Percentiles rank a stretch among this genome's conserved stretches.
Evolutionary conservation across 805 yeast genomes (phyloP).

Genomic region (Candida oleophila): DNA sequence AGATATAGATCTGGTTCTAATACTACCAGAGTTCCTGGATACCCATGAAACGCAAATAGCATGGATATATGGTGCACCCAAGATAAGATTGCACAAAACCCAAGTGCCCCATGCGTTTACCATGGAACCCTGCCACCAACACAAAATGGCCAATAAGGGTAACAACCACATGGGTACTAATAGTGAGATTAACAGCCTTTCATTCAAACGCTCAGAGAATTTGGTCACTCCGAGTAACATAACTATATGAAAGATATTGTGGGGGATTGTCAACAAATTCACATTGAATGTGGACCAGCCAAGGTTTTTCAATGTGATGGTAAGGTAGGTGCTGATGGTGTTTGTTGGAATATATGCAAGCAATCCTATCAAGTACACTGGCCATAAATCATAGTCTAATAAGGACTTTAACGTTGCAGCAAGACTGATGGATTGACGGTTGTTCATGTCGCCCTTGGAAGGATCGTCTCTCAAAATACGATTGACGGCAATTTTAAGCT

Average conservation of each 20-base stretch:
- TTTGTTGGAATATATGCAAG: constrained; percentile 18
- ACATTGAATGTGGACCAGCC: constrained; percentile 41
- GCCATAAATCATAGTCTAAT: constrained; percentile 54
- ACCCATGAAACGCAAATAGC: constrained; percentile 30
- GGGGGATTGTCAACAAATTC: constrained; percentile 52
- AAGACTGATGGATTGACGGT: constrained; percentile 50
- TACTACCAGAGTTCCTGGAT: constrained; percentile 25
- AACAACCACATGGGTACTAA: constrained; percentile 30
- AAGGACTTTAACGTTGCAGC: constrained; percentile 40
- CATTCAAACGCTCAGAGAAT: constrained; percentile 21
- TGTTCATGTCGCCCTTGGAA: constrained; percentile 59
- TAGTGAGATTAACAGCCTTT: constrained; percentile 22
- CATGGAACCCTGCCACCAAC: constrained; percentile 44
- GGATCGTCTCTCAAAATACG: constrained; percentile 64
- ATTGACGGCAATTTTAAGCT: constrained; percentile 58
- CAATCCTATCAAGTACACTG: constrained; percentile 49
- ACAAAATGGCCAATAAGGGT: constrained; percentile 28
- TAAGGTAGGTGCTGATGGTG: constrained; percentile 37
- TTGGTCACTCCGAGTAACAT: constrained; percentile 19
- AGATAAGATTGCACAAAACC: constrained; percentile 27
- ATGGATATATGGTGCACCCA: constrained; percentile 21
- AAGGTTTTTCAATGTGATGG: constrained; percentile 41
- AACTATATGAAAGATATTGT: constrained; percentile 24
- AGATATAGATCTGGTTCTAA: constrained; percentile 26
- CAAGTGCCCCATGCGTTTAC: constrained; percentile 42